phyloP scores from a whole-genome alignment of 2,329 filamentous ascomycete genomes.

The Pseudocercospora macadamiae region DNA sequence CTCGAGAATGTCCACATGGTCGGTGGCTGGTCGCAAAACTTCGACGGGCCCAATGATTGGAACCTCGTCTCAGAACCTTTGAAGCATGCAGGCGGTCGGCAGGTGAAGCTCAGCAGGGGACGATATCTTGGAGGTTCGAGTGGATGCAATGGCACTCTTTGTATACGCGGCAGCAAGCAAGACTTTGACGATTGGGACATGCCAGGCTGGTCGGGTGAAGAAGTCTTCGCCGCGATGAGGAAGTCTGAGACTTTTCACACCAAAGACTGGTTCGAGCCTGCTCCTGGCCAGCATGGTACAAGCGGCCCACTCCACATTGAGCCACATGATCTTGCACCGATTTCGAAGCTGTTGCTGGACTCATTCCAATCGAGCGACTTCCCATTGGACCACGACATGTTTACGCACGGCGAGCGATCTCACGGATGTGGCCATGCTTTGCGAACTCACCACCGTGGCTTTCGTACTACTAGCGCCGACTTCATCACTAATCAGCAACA shows the following conservation, averaged over 20 bases:
- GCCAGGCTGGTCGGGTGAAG: conserved; percentile 30
- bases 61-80: conserved; percentile 46
- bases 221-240: conserved; percentile 31
- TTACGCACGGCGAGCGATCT: conserved; percentile 47
- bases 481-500: conserved; percentile 49
- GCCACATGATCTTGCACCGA: conserved; percentile 46
- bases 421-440: conserved; percentile 60
- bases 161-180: conserved; percentile 46
- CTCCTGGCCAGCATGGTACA: conserved; percentile 24
- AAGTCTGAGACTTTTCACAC: conserved; percentile 30
- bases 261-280: conserved; percentile 28
- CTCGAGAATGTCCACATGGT: conserved; percentile 51
- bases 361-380: conserved; percentile 29
- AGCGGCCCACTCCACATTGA: conserved; percentile 30
- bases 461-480: conserved; percentile 57
- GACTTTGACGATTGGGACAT: conserved; percentile 41
- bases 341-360: conserved; percentile 26
- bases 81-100: conserved; percentile 44
- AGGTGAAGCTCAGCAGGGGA: conserved; percentile 47
- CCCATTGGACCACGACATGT: conserved; percentile 30
- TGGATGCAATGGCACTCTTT: conserved; percentile 47
- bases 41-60: conserved; percentile 48
- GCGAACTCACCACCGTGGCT: conserved; percentile 56
- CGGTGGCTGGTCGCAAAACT: conserved; percentile 46
- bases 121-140: conserved; percentile 47